Base-by-base conservation (phyloP, 2,329 filamentous ascomycete genomes). In the Penicillium sp. region DNA sequence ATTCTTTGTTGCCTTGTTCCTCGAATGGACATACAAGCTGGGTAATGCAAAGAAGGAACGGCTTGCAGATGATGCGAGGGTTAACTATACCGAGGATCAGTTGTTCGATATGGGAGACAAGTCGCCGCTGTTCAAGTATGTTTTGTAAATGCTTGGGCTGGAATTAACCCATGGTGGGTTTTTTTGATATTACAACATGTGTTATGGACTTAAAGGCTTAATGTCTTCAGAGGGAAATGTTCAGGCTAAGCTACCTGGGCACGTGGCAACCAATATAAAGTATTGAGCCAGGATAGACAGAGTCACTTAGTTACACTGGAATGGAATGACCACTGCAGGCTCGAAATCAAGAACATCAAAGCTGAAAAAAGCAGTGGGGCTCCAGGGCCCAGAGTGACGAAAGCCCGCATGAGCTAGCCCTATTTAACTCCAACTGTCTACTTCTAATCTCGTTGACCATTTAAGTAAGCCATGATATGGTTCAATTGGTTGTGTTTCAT, bases 121-220 rank as follows among this genome's bases (percentile, higher is more conserved):
- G 61, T 75, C 72, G 44, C 75, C 75, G 0, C 69, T 77, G 36
- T 78, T 73, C 54, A 74, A 70, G 59, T 77, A 78, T 57, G 48
- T 50, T 26, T 14, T 50, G 28, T 50, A 22, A 22, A 45, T 33
- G 33, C 1, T 45, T 44, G 26, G 11, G 6, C 11, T 1, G 11
- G 28, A 16, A 44, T 22, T 28, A 31, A 44, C 22, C 31, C 16
- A 31, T 16, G 17, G 31, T 22, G 12, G 1, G 6, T 0, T 30
- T 16, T 6, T 16, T 40, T 44, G n/a, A 2, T 44, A 22, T 31
- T 31, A 16, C 4, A n/a, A 44, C 5, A 5, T 37, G n/a, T 19
- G n/a, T 17, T 17, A 11, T 5, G n/a, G n/a, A n/a, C n/a, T n/a
- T n/a, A n/a, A 35, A 11, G 25, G 12, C 8, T 8, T 10, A 6